phyloP scores from a whole-genome alignment of 495 filamentous ascomycete species.

The Hypoxylon cercidicola region DNA sequence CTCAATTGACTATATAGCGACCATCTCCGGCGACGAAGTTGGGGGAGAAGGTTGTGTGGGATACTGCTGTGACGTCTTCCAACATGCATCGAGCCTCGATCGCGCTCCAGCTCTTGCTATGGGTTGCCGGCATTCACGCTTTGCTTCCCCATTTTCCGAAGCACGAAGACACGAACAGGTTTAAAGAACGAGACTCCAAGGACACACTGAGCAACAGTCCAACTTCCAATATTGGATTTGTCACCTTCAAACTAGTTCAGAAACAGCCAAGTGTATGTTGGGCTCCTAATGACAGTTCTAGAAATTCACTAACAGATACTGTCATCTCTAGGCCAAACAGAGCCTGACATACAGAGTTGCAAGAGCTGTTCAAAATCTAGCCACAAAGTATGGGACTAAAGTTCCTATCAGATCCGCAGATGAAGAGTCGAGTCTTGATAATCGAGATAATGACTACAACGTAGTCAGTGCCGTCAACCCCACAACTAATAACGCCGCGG shows the following conservation, averaged over 20 bases:
- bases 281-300: neutral
- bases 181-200: slow-evolving; percentile 8
- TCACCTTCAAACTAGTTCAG: slow-evolving; percentile 44
- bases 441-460: slow-evolving; percentile 62
- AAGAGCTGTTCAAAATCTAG: slow-evolving; percentile 30
- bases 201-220: neutral
- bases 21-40: slow-evolving; percentile 11
- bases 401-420: slow-evolving; percentile 7
- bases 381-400: slow-evolving; percentile 29
- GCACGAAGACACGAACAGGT: neutral
- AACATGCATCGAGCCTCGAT: slow-evolving; percentile 51
- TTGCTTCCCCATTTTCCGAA: slow-evolving; percentile 49
- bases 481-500: slow-evolving; percentile 64
- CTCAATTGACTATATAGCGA: slow-evolving; percentile 18
- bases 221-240: slow-evolving; percentile 28
- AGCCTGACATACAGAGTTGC: slow-evolving; percentile 26
- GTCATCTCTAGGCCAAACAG: slow-evolving; percentile 10
- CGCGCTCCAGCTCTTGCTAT: slow-evolving; percentile 55
- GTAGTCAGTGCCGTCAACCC: slow-evolving; percentile 67
- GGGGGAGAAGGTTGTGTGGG: slow-evolving; percentile 26
- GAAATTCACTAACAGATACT: slow-evolving; percentile 23
- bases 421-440: slow-evolving; percentile 32
- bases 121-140: slow-evolving; percentile 50
- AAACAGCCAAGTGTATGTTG: slow-evolving; percentile 37
- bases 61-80: slow-evolving; percentile 26